Evolutionary conservation across 257 asterid species (phyloP).

Genomic region (Verbena officinalis): DNA sequence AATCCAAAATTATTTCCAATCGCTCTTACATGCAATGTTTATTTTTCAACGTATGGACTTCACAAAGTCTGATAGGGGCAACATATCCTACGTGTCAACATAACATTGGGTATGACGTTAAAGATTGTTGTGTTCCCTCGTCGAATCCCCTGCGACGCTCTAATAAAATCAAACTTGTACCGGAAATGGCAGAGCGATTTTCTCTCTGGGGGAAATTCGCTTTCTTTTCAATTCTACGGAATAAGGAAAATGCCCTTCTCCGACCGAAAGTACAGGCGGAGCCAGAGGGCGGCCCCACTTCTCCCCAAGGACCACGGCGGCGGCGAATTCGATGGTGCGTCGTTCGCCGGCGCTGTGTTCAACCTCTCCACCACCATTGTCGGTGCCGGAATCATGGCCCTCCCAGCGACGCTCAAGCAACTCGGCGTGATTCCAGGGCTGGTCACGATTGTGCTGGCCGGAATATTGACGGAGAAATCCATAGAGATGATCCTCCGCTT

Average conservation of each 20-base stretch:
- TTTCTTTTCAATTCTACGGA: too few relatives aligned
- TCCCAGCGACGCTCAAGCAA: slow-evolving; percentile 81
- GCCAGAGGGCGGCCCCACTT: slow-evolving; percentile 60
- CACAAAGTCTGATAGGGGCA: too few relatives aligned
- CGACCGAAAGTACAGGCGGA: slow-evolving; percentile 77
- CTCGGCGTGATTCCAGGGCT: slow-evolving; percentile 76
- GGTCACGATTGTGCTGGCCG: slow-evolving; percentile 60
- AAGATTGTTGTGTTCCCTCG: slow-evolving; percentile 28
- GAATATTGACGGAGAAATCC: slow-evolving; percentile 76
- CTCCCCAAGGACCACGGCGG: slow-evolving; percentile 52
- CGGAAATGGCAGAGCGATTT: not conserved
- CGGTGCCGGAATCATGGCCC: slow-evolving; percentile 94
- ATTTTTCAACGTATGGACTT: too few relatives aligned
- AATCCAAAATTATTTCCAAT: too few relatives aligned
- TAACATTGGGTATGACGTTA: slow-evolving; percentile 3
- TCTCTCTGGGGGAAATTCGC: slow-evolving; percentile 26
- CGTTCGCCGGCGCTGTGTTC: slow-evolving; percentile 79
- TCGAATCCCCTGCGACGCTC: slow-evolving; percentile 36
- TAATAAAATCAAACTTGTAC: slow-evolving; percentile 6
- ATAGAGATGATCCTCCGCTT: slow-evolving; percentile 73
- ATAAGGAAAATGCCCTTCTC: slow-evolving; percentile 45
- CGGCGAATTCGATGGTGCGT: slow-evolving; percentile 57
- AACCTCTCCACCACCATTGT: slow-evolving; percentile 85
- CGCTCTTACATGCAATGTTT: too few relatives aligned
- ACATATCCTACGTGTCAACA: not conserved